Evolutionary conservation across 495 filamentous ascomycete species (phyloP), one percentile per base, ranked within the genome.

Genomic region (Penicillium robsamsonii): DNA sequence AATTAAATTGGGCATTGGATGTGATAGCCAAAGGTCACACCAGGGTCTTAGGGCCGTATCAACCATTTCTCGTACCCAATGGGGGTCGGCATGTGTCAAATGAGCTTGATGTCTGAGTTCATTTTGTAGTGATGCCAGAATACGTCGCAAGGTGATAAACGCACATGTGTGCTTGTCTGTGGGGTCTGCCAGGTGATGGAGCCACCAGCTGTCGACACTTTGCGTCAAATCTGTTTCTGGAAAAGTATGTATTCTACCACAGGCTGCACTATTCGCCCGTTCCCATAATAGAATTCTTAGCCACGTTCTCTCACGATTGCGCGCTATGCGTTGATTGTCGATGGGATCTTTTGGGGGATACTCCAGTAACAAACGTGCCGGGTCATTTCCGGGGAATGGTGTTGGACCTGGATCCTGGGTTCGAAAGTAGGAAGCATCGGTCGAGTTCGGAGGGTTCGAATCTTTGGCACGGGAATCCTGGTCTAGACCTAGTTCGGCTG

Each of bases 151-250:
- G 20, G 55, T 35, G 27, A 70, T 64, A 29, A 68, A 68, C 1
- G 67, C 67, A 53, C 60, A 57, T 8, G 65, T 70, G 27, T 70
- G 55, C 29, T 62, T 65, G 18, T 70, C 67, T 1, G 67, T 64
- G 6, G 52, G 20, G 37, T 68, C 65, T 0, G 67, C 64, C 24
- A 70, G 42, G 1, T 60, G 64, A 20, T 65, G 65, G 8, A 55
- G 27, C 57, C 65, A 70, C 67, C 67, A 70, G 13, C n/a, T 49
- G 13, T 67, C 60, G 17, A 70, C 57, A 5, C 40, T 53, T 3
- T 38, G 42, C 0, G 59, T 70, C 44, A 70, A 49, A 0, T 58
- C 50, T 6, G 64, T 70, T 25, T 68, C 65, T 1, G 67, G 67
- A n/a, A 68, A 65, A 18, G 43, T 47, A 18, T 61, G 50, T 1